Conservation (phyloP, 2,329 filamentous ascomycete genomes). For the Verticillium klebahnii region DNA sequence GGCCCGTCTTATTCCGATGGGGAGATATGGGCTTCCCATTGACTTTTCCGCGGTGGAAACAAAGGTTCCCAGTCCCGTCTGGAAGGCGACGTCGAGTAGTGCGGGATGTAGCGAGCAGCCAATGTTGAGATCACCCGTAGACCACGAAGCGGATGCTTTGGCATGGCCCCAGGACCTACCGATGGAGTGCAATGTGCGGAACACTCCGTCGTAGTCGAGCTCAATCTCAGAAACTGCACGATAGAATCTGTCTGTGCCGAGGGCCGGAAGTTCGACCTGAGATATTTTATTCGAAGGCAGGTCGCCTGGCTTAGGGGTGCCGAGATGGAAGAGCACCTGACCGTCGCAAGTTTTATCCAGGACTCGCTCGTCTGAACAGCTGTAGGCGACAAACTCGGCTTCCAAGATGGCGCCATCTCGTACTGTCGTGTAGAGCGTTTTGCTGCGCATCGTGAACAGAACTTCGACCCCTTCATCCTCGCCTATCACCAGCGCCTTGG, state of each 20-base stretch:
- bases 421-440: neutral
- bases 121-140: neutral
- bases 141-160: neutral
- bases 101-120: neutral
- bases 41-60: neutral
- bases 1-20: neutral
- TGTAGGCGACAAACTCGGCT: neutral
- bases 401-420: neutral
- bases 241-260: neutral
- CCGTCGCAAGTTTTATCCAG: neutral
- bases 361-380: neutral
- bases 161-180: neutral
- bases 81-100: neutral
- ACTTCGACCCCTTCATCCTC: neutral
- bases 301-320: neutral
- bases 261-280: neutral
- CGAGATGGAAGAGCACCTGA: neutral
- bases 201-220: neutral
- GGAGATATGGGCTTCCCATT: neutral
- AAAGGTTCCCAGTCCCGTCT: neutral
- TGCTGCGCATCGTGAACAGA: neutral
- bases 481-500: neutral
- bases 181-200: neutral
- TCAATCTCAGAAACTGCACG: neutral
- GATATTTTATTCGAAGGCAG: neutral